phyloP scores from a whole-genome alignment of 148 eudicot genomes.

The Fagopyrum esculentum region DNA sequence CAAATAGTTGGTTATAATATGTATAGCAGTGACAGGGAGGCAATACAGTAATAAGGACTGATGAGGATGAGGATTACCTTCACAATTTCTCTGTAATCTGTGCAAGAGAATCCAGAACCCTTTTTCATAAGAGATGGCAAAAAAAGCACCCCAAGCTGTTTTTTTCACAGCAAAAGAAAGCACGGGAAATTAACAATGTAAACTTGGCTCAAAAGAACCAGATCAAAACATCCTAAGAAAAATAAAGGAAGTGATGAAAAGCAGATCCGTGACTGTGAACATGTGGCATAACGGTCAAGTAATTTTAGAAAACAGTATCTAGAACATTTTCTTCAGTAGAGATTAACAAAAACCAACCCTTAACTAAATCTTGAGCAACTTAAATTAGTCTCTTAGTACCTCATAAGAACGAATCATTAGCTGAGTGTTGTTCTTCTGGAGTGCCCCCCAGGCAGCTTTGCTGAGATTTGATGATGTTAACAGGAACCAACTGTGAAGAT shows the following conservation, averaged over 20 bases:
- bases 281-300: background rate
- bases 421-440: constrained; percentile 86
- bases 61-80: constrained; percentile 32
- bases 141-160: constrained; percentile 86
- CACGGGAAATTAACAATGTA: background rate
- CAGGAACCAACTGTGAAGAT: constrained; percentile 71
- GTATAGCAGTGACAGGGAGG: background rate
- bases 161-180: background rate
- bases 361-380: background rate
- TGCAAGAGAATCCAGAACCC: constrained; percentile 64
- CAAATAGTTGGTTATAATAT: background rate
- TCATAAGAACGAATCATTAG: constrained; percentile 96
- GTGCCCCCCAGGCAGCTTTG: constrained; percentile 99
- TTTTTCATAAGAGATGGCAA: constrained; percentile 41
- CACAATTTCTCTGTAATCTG: constrained; percentile 27
- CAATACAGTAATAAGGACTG: background rate
- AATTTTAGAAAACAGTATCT: background rate
- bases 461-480: constrained; percentile 92
- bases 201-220: background rate
- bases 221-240: background rate
- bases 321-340: background rate
- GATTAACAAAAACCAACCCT: background rate
- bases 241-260: background rate
- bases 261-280: background rate
- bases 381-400: constrained; percentile 30